These are phyloP conservation scores for Clarireedia monteithiana DNA, from an alignment of 2,329 filamentous ascomycete species.

Conservation along the genomic window DNA sequence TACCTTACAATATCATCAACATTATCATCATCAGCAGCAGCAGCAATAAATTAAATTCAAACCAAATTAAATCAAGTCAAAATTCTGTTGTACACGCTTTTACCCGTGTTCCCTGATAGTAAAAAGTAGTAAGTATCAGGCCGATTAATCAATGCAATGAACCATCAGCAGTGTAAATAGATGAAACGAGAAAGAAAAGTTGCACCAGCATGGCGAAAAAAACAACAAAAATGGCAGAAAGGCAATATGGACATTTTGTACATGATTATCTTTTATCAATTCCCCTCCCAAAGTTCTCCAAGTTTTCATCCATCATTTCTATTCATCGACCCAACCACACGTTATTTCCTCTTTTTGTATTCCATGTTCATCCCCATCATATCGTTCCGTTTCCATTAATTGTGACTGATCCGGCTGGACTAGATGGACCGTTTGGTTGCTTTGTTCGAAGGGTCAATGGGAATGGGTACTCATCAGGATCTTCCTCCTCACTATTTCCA, in stretches of 20 bases:
- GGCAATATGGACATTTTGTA: too few relatives aligned
- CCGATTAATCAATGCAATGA: too few relatives aligned
- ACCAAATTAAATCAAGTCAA: background rate
- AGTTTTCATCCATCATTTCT: background rate
- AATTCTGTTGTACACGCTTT: too few relatives aligned
- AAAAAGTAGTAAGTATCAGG: too few relatives aligned
- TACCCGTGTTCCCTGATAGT: too few relatives aligned
- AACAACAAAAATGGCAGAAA: too few relatives aligned
- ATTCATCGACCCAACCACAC: background rate
- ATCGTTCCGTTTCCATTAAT: slow-evolving; percentile 23
- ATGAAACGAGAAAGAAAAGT: too few relatives aligned
- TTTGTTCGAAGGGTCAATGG: slow-evolving; percentile 56
- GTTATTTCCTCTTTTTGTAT: background rate
- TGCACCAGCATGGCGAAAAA: too few relatives aligned
- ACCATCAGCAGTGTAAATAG: too few relatives aligned
- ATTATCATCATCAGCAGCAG: background rate
- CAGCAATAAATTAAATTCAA: background rate
- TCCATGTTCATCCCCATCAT: background rate
- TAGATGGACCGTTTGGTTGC: slow-evolving; percentile 24
- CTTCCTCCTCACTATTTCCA: slow-evolving; percentile 78
- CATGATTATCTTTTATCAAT: too few relatives aligned
- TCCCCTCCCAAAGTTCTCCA: too few relatives aligned
- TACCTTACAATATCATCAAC: background rate
- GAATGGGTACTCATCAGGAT: slow-evolving; percentile 70
- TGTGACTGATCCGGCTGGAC: slow-evolving; percentile 22